Percentiles rank a stretch among this genome's conserved stretches.
Conservation (phyloP, 768 basidiomycete species). For the Kwoniella newhampshirensis region DNA sequence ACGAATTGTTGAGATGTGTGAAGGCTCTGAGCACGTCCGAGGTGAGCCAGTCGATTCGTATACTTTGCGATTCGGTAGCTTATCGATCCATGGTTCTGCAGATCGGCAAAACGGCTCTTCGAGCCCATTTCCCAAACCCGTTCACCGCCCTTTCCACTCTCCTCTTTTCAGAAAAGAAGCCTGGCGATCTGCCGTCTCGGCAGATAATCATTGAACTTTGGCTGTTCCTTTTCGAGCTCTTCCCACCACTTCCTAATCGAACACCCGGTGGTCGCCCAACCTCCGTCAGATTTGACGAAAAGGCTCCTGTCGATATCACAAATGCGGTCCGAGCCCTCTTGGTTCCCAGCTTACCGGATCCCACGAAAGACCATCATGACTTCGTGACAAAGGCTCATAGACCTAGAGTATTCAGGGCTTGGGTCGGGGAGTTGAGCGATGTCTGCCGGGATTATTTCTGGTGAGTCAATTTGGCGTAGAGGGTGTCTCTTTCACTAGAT, state of each 20-base stretch:
- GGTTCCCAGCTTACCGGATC: slow-evolving; percentile 40
- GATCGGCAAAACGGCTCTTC: slow-evolving; percentile 83
- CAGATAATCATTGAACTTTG: slow-evolving; percentile 88
- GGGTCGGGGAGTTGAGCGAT: slow-evolving; percentile 79
- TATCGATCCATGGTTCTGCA: slow-evolving; percentile 44
- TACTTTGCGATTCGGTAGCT: too few relatives aligned
- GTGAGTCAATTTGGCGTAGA: slow-evolving; percentile 36
- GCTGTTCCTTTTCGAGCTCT: slow-evolving; percentile 82
- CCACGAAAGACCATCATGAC: slow-evolving; percentile 49
- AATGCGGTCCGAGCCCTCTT: slow-evolving; percentile 32
- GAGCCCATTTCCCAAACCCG: slow-evolving; percentile 83
- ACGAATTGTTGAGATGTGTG: slow-evolving; percentile 88
- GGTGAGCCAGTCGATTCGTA: slow-evolving; percentile 5
- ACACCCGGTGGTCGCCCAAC: slow-evolving; percentile 23
- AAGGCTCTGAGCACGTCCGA: slow-evolving; percentile 77
- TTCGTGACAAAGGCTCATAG: slow-evolving; percentile 53
- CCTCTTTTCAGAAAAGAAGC: slow-evolving; percentile 96
- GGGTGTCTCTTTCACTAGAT: background rate
- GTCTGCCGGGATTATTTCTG: slow-evolving; percentile 73
- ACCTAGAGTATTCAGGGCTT: slow-evolving; percentile 71
- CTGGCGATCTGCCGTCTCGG: slow-evolving; percentile 85
- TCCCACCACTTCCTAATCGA: slow-evolving; percentile 57
- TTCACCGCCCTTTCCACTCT: slow-evolving; percentile 79
- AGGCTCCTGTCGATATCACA: slow-evolving; percentile 21
- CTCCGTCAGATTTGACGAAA: slow-evolving; percentile 33